Evolutionary conservation across 2,329 filamentous ascomycete genomes (phyloP), one percentile per base, ranked within the genome.

Genomic region (Elsinoe ampelina): DNA sequence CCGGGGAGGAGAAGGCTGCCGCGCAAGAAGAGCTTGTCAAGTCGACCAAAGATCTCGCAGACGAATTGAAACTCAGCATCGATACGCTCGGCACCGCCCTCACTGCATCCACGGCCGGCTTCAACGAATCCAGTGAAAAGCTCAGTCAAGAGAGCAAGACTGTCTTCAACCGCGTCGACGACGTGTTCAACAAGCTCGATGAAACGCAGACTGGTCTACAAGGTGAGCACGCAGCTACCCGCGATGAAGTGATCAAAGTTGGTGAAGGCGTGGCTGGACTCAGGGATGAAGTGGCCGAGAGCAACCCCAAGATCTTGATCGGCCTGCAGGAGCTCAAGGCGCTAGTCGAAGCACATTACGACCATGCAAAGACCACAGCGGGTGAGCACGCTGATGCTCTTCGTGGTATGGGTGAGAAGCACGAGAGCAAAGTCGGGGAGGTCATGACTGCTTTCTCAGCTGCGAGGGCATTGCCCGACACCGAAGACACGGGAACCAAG

Each of bases 61-160:
- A 96, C 60, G 93, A 97, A 63, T 81, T 97, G 58, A 92, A 89
- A 70, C 75, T 88, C 7, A 82, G 95, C 1, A 85, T 95, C 57
- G 90, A 95, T 63, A 90, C 88, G 0, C 84, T 96, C 47, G 88
- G 89, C 6, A 82, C 83, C 1, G 69, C 75, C n/a, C 68, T 78
- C 39, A 74, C 75, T 3, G 68, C 68, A 15, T 73, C 77, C 66
- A 72, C 74, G 34, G 68, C 68, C 35, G 85, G 84, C 5, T 83
- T 95, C 55, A 87, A 85, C 0, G 89, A 95, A 55, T 57, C 59
- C 10, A 61, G 58, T 57, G 88, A 95, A 66, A 92, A 90, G 71
- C 86, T 92, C 79, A 84, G 89, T 57, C 85, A 89, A 65, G 89
- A 93, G 43, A 92, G 89, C 6, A 89, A 88, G 73, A 90, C 87